Conservation (phyloP, 345 rosid genomes). For the Eucalyptus shirleyi region DNA sequence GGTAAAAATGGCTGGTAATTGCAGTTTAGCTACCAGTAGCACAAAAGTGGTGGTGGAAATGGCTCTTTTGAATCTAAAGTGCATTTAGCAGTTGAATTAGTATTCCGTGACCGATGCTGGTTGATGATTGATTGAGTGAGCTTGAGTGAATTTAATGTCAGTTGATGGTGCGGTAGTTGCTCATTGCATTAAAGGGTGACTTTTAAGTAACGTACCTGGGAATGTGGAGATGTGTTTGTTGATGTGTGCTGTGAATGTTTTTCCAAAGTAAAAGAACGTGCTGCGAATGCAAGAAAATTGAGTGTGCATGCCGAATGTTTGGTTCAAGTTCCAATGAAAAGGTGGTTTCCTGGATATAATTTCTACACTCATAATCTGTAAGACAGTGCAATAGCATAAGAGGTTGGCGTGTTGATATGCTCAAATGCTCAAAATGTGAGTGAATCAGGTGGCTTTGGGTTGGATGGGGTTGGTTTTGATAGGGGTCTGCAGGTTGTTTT, state of each 20-base stretch:
- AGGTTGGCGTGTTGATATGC: neutral
- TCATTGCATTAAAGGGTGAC: neutral
- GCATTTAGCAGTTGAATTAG: neutral
- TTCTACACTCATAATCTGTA: neutral
- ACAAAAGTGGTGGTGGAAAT: neutral
- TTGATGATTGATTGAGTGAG: neutral
- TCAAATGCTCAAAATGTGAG: neutral
- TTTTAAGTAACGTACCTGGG: neutral
- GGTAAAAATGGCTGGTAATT: neutral
- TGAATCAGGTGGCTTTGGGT: neutral
- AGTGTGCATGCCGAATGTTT: neutral
- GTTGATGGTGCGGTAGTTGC: neutral
- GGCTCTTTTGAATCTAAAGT: neutral
- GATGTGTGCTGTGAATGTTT: neutral
- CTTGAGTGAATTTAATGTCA: neutral
- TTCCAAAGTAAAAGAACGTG: neutral
- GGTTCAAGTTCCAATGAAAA: neutral
- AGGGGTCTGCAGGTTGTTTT: neutral
- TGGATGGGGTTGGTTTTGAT: neutral
- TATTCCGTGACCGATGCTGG: neutral
- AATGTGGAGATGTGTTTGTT: neutral
- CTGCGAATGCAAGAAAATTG: neutral
- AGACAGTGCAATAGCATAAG: neutral
- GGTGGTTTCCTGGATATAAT: neutral
- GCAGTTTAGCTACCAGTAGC: neutral